A percentile compares a stretch with the other conserved stretches of the same genome.
Conservation (phyloP, 1,284 basidiomycete genomes). For the Naganishia sp. region DNA sequence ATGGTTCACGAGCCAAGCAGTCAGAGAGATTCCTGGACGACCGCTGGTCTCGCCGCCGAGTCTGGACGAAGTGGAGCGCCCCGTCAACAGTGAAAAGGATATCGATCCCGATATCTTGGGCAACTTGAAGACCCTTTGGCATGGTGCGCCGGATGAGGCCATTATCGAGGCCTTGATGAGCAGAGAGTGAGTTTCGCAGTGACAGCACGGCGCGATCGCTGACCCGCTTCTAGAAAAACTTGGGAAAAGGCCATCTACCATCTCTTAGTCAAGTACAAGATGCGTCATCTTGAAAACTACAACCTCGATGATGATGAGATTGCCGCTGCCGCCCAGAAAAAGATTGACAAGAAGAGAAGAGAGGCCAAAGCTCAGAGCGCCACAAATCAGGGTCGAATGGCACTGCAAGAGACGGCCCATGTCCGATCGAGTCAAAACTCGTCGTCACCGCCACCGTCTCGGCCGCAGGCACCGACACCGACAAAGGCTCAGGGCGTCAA, state of each 20-base stretch:
- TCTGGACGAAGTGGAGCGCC: slow-evolving; percentile 67
- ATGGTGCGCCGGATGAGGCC: slow-evolving; percentile 68
- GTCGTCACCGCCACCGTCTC: slow-evolving; percentile 38
- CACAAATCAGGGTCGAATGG: slow-evolving; percentile 3
- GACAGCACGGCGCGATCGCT: slow-evolving; percentile 40
- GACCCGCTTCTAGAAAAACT: slow-evolving; percentile 62
- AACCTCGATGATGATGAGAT: slow-evolving; percentile 59
- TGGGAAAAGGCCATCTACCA: slow-evolving; percentile 95
- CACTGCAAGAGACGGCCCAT: slow-evolving; percentile 22
- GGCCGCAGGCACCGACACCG: slow-evolving; percentile 51
- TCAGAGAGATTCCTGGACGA: slow-evolving; percentile 59
- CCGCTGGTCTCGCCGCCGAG: slow-evolving; percentile 67
- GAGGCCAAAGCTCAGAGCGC: slow-evolving; percentile 12
- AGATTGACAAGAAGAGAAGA: slow-evolving; percentile 16
- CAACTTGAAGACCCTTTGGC: slow-evolving; percentile 89
- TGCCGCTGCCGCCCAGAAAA: slow-evolving; percentile 38
- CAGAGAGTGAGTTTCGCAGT: slow-evolving; percentile 49
- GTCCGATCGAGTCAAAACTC: slow-evolving; percentile 35
- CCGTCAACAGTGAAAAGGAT: slow-evolving; percentile 63
- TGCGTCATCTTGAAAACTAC: slow-evolving; percentile 67
- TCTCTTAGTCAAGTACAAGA: slow-evolving; percentile 75
- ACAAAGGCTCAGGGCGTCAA: slow-evolving; percentile 47
- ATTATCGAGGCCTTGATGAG: slow-evolving; percentile 68
- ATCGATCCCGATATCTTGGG: slow-evolving; percentile 88
- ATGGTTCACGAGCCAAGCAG: slow-evolving; percentile 74